Evolutionary conservation across 495 filamentous ascomycete species (phyloP).

Genomic region (Neurospora intermedia): DNA sequence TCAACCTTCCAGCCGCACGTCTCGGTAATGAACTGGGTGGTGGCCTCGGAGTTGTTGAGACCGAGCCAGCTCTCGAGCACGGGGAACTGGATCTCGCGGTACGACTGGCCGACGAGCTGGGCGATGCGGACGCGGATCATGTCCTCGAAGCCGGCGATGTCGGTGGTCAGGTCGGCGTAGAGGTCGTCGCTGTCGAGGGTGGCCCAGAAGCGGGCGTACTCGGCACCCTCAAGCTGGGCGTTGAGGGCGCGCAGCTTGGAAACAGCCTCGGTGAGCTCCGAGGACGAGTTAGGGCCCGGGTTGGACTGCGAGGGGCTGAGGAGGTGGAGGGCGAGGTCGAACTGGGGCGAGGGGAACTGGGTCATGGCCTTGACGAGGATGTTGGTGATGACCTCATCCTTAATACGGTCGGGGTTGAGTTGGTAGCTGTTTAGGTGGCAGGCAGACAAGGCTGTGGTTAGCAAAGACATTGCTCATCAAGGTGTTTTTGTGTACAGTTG

Average conservation of each 20-base stretch:
- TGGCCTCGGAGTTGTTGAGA: conserved; percentile 56
- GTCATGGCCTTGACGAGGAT: conserved; percentile 96
- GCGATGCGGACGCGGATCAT: conserved; percentile 87
- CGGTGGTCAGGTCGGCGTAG: conserved; percentile 89
- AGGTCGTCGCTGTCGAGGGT: conserved; percentile 89
- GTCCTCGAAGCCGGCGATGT: conserved; percentile 94
- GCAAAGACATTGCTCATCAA: neutral
- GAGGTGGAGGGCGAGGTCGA: conserved; percentile 85
- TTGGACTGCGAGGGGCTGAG: conserved; percentile 46
- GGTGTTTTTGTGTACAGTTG: neutral
- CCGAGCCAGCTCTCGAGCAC: conserved; percentile 85
- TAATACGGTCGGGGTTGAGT: conserved; percentile 97
- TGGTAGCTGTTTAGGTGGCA: conserved; percentile 63
- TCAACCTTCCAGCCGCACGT: conserved; percentile 81
- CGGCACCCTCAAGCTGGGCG: conserved; percentile 71
- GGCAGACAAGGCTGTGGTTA: conserved; percentile 4
- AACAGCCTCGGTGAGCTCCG: conserved; percentile 72
- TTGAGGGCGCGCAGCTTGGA: conserved; percentile 77
- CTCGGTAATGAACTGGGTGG: conserved; percentile 69
- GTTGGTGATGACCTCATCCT: conserved; percentile 94
- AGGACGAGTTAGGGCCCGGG: conserved; percentile 31
- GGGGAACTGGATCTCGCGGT: conserved; percentile 65
- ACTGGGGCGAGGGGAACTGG: conserved; percentile 93
- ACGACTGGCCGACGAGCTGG: conserved; percentile 76
- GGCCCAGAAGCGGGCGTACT: conserved; percentile 87